Percentiles rank a stretch among this genome's conserved stretches.
phyloP scores from a whole-genome alignment of 768 basidiomycete species.

The Lentinula raphanica region DNA sequence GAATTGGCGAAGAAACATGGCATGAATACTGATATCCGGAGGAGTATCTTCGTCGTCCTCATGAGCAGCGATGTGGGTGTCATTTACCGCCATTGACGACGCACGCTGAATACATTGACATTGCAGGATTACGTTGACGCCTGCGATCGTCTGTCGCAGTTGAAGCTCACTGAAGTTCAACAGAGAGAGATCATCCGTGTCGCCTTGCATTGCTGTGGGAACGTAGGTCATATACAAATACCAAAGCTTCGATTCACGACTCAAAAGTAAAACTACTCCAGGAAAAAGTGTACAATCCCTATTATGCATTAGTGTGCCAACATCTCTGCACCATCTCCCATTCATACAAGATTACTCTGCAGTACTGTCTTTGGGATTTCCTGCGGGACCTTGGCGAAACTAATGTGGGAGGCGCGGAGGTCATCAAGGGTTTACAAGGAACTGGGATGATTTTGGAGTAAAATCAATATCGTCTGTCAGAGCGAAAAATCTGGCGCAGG shows the following conservation, averaged over 20 bases:
- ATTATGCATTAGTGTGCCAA: conserved; percentile 85
- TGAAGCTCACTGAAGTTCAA: conserved; percentile 82
- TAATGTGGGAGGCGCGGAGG: conserved; percentile 71
- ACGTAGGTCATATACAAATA: conserved; percentile 43
- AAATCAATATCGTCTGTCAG: conserved; percentile 54
- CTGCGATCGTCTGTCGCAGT: conserved; percentile 79
- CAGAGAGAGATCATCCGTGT: conserved; percentile 95
- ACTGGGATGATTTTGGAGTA: conserved; percentile 39
- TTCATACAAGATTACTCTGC: conserved; percentile 85
- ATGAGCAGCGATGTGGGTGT: conserved; percentile 89
- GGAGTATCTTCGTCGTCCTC: conserved; percentile 86
- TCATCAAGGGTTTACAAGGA: conserved; percentile 62
- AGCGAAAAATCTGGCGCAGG: conserved; percentile 70
- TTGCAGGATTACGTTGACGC: conserved; percentile 92
- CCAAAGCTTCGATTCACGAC: too few species aligned
- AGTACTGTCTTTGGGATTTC: conserved; percentile 97
- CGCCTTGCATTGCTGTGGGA: conserved; percentile 86
- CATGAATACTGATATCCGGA: conserved; percentile 96
- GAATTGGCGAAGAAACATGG: conserved; percentile 91
- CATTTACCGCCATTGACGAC: not conserved
- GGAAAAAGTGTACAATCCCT: conserved; percentile 94
- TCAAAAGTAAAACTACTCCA: conserved; percentile 22
- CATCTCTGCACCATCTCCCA: conserved; percentile 77
- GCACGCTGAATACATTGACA: not conserved
- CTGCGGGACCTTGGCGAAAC: conserved; percentile 85